Evolutionary conservation across 2,329 filamentous ascomycete species (phyloP), one percentile per base, ranked within the genome.

Genomic region (Aspergillus puulaauensis): DNA sequence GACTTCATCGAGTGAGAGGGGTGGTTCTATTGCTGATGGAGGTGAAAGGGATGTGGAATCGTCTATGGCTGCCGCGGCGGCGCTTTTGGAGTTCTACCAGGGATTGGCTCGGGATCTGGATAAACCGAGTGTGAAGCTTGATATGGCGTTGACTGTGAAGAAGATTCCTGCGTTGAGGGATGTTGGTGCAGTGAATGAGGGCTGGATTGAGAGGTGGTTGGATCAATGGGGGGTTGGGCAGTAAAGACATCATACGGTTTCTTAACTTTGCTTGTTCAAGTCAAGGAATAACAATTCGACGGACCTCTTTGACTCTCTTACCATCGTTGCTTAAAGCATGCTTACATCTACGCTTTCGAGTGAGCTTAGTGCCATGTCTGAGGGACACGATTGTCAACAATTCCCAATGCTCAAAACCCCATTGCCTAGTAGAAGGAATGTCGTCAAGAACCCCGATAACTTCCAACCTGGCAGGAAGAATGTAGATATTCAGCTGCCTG

Each of bases 141-240:
- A 52, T 39, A 57, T 43, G 6, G 8, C 15, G 6, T 15, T 43
- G 21, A 57, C 54, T 14, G 41, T 43, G 19, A 17, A n/a, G 12
- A 27, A 17, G 15, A 24, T 52, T 6, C 43, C 54, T 8, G 14
- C 5, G 6, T 45, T 57, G 23, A 33, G 17, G 24, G 11, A n/a
- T 12, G 49, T 24, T 4, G 54, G 54, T 9, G n/a, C 48, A 11
- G 49, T 57, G 8, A 41, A 35, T 21, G 33, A 41, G 19, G 33
- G 21, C 9, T 52, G 54, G 49, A 37, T 57, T 23, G 43, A 52
- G 19, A 19, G 23, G n/a, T 57, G 54, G 43, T 27, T 57, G 48
- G 49, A 48, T 47, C 43, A 57, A 17, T 52, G 48, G 49, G 43
- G 54, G 17, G 21, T 57, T 49, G 40, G 27, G 24, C 17, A 31